These are phyloP conservation scores for Nemophila menziesii DNA, from an alignment of 257 asterid genomes.

Conservation along the genomic window DNA sequence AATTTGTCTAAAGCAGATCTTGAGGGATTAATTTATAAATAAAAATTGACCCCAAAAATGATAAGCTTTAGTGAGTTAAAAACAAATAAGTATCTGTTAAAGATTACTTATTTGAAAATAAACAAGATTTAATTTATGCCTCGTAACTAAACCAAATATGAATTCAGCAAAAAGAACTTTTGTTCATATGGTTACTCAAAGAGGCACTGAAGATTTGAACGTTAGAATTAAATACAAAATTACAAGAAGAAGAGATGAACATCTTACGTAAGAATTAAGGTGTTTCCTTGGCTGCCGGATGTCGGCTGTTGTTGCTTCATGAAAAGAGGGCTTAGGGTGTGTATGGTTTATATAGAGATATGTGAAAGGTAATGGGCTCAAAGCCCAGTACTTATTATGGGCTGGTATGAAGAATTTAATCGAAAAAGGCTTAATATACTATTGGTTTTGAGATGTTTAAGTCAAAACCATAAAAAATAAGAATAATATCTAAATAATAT, in stretches of 20 bases:
- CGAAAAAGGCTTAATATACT: too few species aligned
- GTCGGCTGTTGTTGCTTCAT: not conserved
- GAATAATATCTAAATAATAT: too few species aligned
- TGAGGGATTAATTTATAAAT: conserved; percentile 7
- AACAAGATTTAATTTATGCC: conserved; percentile 9
- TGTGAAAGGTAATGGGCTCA: too few species aligned
- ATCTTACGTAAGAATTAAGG: too few species aligned
- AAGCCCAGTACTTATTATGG: too few species aligned
- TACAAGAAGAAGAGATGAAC: too few species aligned
- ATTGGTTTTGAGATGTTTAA: too few species aligned
- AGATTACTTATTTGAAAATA: not conserved
- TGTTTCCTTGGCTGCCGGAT: conserved; percentile 2
- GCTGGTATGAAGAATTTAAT: too few species aligned
- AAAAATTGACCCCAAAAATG: conserved; percentile 6
- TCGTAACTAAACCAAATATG: conserved; percentile 19
- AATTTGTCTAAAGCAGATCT: conserved; percentile 10
- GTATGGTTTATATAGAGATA: not conserved
- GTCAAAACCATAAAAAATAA: too few species aligned
- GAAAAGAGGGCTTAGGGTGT: conserved; percentile 9
- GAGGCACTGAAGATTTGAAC: conserved; percentile 3
- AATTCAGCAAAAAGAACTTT: conserved; percentile 1
- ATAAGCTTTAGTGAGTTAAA: conserved; percentile 1
- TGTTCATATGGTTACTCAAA: conserved; percentile 20
- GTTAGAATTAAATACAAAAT: not conserved
- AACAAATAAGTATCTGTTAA: not conserved